These are phyloP conservation scores for Psidium friedrichsthalianum DNA, from an alignment of 345 rosid species.

Conservation along the genomic window DNA sequence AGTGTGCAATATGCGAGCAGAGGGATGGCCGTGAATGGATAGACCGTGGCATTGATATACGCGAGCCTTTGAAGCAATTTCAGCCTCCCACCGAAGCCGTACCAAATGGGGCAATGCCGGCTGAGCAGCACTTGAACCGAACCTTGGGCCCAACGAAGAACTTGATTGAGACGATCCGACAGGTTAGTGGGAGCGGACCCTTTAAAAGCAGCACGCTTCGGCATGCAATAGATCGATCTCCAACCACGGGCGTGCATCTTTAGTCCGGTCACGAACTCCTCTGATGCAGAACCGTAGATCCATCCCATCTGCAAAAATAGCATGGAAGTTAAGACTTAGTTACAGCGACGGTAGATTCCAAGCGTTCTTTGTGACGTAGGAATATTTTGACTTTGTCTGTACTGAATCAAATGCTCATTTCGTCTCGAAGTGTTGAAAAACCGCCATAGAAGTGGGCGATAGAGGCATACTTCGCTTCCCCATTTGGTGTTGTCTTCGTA, in stretches of 20 bases:
- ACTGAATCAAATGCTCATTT: background rate
- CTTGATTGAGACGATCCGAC: conserved; percentile 9
- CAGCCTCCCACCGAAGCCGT: conserved; percentile 12
- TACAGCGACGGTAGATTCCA: background rate
- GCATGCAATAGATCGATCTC: conserved; percentile 14
- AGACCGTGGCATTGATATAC: conserved; percentile 29
- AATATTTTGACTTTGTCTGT: background rate
- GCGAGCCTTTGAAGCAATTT: conserved; percentile 18
- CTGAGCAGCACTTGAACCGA: conserved; percentile 8
- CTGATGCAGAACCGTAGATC: conserved; percentile 36
- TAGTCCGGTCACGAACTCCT: conserved; percentile 31
- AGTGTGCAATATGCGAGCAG: conserved; percentile 26
- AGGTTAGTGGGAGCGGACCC: conserved; percentile 4
- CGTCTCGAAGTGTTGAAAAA: background rate
- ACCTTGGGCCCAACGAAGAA: conserved; percentile 9
- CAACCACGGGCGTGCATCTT: conserved; percentile 25
- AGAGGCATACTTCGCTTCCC: conserved; percentile 10
- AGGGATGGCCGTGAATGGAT: conserved; percentile 30
- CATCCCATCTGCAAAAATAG: conserved; percentile 8
- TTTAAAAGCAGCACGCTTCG: conserved; percentile 1
- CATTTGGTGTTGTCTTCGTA: conserved; percentile 13
- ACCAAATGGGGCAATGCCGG: conserved; percentile 37
- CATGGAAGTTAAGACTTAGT: background rate
- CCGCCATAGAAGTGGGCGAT: background rate
- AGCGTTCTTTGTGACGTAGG: background rate